Evolutionary conservation across 2,329 filamentous ascomycete species (phyloP).

Genomic region (Tympanopsis confertula): DNA sequence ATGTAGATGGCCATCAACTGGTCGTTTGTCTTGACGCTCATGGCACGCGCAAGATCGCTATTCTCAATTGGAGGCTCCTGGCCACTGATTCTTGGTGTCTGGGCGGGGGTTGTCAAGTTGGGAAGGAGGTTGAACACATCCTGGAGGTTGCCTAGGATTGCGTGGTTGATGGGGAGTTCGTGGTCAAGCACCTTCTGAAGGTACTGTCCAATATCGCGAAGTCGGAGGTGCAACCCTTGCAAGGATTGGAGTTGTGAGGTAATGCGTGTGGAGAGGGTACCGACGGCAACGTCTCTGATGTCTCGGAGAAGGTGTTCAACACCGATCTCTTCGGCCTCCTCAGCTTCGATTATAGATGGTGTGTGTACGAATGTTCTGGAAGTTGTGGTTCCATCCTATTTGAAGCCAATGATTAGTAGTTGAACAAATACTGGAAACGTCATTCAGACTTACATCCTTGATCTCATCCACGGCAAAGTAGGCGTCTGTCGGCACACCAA

Average conservation of each 20-base stretch:
- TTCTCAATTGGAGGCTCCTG: conserved; percentile 47
- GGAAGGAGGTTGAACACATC: conserved; percentile 98
- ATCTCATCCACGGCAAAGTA: conserved; percentile 99
- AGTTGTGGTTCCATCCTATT: conserved; percentile 88
- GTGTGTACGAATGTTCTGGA: conserved; percentile 97
- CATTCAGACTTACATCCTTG: conserved; percentile 66
- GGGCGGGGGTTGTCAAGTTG: conserved; percentile 77
- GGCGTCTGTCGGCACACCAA: conserved; percentile 92
- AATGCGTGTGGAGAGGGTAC: conserved; percentile 89
- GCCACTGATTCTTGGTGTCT: conserved; percentile 38
- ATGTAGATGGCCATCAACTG: conserved; percentile 98
- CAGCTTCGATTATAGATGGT: conserved; percentile 93
- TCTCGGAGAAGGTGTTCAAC: conserved; percentile 96
- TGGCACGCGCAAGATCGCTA: conserved; percentile 82
- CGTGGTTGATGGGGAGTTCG: conserved; percentile 89
- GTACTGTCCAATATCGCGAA: conserved; percentile 91
- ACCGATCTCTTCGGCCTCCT: conserved; percentile 97
- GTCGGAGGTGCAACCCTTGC: conserved; percentile 84
- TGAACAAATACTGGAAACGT: background rate
- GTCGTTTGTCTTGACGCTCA: conserved; percentile 99
- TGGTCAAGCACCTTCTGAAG: conserved; percentile 91
- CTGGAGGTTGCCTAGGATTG: conserved; percentile 94
- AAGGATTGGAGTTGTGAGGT: conserved; percentile 96
- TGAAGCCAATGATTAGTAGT: conserved; percentile 2
- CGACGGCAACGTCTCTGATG: conserved; percentile 94